Conservation (phyloP, 116 monocot species). For the Cymodocea nodosa region DNA sequence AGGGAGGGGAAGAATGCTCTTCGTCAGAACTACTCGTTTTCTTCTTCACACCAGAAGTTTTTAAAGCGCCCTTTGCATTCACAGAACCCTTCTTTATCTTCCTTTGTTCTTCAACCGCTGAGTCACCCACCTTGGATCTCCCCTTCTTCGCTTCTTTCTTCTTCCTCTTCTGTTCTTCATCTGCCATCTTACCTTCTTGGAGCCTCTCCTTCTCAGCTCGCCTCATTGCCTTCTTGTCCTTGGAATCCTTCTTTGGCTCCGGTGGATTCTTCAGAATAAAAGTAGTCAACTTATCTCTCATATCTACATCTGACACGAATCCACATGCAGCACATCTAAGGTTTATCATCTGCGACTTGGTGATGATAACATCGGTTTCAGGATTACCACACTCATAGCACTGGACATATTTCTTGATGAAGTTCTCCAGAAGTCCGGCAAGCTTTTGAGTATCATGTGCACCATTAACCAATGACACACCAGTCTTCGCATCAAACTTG, state of each 20-base stretch:
- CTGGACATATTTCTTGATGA: conserved; percentile 37
- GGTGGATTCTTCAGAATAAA: conserved; percentile 36
- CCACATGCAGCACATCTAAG: conserved; percentile 36
- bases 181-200: conserved; percentile 29
- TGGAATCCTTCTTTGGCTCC: conserved; percentile 18
- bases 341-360: conserved; percentile 19
- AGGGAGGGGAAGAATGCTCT: no score
- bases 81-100: no score
- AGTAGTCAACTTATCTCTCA: conserved; percentile 34
- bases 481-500: conserved; percentile 32
- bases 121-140: no score
- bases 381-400: conserved; percentile 41
- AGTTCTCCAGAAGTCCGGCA: conserved; percentile 25
- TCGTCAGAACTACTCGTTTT: no score
- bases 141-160: not conserved
- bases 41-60: no score
- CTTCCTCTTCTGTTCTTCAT: conserved; percentile 25
- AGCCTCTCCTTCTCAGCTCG: conserved; percentile 31
- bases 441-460: conserved; percentile 29
- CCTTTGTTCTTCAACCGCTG: no score
- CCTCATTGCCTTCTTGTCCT: conserved; percentile 32
- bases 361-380: conserved; percentile 28
- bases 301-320: conserved; percentile 23
- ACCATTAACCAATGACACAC: conserved; percentile 25
- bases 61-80: no score